phyloP scores from a whole-genome alignment of 768 basidiomycete species.

The Auricularia auricula-judae region DNA sequence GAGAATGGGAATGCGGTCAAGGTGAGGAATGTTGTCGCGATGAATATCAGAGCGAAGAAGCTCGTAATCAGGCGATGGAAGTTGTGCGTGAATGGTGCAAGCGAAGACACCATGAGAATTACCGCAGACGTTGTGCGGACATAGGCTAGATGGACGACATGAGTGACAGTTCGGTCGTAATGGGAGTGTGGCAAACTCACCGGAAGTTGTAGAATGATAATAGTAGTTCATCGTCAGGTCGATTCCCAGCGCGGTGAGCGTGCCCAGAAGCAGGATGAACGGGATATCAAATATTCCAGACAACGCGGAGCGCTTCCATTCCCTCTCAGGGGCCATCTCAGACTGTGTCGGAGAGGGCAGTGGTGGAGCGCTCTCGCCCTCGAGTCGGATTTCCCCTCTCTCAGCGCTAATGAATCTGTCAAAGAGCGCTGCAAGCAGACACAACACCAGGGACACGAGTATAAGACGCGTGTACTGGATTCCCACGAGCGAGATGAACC shows the following conservation, averaged over 20 bases:
- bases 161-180: neutral
- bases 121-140: neutral
- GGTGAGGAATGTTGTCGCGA: neutral
- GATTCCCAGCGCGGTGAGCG: neutral
- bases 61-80: neutral
- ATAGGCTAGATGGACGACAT: neutral
- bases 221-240: neutral
- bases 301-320: neutral
- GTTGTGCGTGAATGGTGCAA: constrained; percentile 4
- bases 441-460: neutral
- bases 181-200: neutral
- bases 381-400: neutral
- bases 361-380: neutral
- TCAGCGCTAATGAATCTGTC: neutral
- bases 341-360: neutral
- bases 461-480: neutral
- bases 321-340: neutral
- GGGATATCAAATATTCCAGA: constrained; percentile 1
- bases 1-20: constrained; percentile 1
- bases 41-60: neutral
- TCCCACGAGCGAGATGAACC: neutral
- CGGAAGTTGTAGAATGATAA: neutral
- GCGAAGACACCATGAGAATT: neutral
- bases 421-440: neutral
- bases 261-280: constrained; percentile 1